Base-by-base conservation (phyloP, 169 alveolate genomes). In the Eimeria sp. region DNA sequence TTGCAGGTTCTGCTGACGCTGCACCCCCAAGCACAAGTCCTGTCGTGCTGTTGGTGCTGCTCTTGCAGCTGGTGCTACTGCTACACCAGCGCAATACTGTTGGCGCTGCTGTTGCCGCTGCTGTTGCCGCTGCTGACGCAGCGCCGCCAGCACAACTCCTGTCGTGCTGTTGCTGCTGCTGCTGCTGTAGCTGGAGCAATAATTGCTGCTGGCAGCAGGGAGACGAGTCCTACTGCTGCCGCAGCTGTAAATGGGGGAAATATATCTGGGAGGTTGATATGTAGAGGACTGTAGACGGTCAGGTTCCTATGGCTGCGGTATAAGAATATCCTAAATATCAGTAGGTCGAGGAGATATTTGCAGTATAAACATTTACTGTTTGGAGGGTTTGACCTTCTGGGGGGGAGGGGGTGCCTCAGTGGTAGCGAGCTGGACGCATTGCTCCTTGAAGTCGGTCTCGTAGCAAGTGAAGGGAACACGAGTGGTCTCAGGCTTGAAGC, bases 401-500 rank as follows among this genome's bases (percentile, higher is more conserved):
- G 96, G 96, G 80, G 88, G 49, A 25, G 90, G 91, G 65, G 96
- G 96, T 3, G 90, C 83, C 73, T 80, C 92, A 9, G 96, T 92
- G 27, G 90, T 84, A 57, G 95, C 92, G 11, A 94, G 96, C 73
- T 94, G 92, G 27, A 94, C 95, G 30, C 96, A 94, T 34, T 86
- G 78, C 86, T 94, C 86, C 80, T 94, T 80, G 58, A 47, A 94
- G 25, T 90, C 96, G 4, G 72, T 84, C 80, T 94, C 96, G 45
- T 94, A 94, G 95, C 96, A 94, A 40, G 87, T 84, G 90, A 83
- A 94, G 25, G 96, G 96, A 34, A 88, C 96, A 4, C 75, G 25
- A 4, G 89, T 84, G 25, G 95, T 75, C 54, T 72, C 94, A 4
- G 89, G 89, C 49, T 65, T 54, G 95, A 94, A 94, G 61, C 96